Percentiles rank a stretch among this genome's conserved stretches.
Evolutionary conservation across 1,284 basidiomycete genomes (phyloP).

Genomic region (Mycosarcoma mackinlayi): DNA sequence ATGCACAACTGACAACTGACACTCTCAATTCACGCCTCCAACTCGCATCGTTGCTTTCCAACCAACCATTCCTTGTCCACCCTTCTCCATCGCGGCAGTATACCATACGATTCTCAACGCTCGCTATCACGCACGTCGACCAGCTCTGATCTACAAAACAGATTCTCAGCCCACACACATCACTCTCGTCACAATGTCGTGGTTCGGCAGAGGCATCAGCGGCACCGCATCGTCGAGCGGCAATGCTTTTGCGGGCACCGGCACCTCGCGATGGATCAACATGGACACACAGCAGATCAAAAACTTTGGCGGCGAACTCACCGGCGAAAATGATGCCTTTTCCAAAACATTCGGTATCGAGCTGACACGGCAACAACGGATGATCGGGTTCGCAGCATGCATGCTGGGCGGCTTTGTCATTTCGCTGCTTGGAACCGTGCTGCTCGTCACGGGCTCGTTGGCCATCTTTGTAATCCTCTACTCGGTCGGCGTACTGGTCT

Average conservation of each 20-base stretch:
- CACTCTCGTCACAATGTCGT: too few relatives aligned
- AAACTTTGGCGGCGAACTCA: conserved; percentile 57
- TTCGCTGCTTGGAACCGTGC: conserved; percentile 81
- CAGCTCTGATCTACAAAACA: neutral
- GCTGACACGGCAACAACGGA: conserved; percentile 57
- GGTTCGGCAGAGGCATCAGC: conserved; percentile 27
- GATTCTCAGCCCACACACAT: too few relatives aligned
- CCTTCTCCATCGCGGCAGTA: too few relatives aligned
- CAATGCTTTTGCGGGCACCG: conserved; percentile 36
- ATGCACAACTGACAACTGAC: too few relatives aligned
- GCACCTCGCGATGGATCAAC: conserved; percentile 57
- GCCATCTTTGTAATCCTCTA: conserved; percentile 86
- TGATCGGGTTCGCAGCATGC: conserved; percentile 63
- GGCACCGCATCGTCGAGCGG: conserved; percentile 9
- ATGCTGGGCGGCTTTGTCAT: conserved; percentile 72
- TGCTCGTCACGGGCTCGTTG: conserved; percentile 79
- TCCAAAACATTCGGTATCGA: conserved; percentile 57
- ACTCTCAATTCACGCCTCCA: too few relatives aligned
- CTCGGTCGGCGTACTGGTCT: conserved; percentile 82
- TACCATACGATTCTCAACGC: too few relatives aligned
- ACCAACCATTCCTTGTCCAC: too few relatives aligned
- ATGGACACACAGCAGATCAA: conserved; percentile 59
- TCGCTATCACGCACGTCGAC: conserved; percentile 1
- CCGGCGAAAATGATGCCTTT: conserved; percentile 60
- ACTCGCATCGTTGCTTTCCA: too few relatives aligned